Conservation (phyloP, 352 stramenopile genomes). For the Pythium folliculosum region DNA sequence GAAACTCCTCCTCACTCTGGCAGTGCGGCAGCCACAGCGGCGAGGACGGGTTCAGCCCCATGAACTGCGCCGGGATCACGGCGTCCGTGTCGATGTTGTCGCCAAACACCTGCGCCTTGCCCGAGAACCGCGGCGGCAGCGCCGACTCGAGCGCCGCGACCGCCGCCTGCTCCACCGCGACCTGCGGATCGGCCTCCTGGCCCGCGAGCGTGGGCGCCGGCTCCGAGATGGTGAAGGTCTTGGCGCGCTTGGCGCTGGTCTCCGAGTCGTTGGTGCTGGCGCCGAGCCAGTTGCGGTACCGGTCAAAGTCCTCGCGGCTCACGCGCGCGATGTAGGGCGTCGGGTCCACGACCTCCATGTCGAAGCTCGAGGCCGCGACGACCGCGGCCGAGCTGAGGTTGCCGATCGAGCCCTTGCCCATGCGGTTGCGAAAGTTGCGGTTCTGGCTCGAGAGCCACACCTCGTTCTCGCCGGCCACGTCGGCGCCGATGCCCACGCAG, state of each 20-base stretch:
- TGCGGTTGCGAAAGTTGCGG: conserved; percentile 86
- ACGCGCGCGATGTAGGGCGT: conserved; percentile 63
- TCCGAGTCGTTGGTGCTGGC: conserved; percentile 24
- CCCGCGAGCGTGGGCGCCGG: conserved; percentile 47
- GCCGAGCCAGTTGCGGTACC: conserved; percentile 77
- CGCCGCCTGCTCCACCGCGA: conserved; percentile 56
- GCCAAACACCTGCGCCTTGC: conserved; percentile 72
- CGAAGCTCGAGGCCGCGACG: conserved; percentile 77
- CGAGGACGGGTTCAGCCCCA: conserved; percentile 79
- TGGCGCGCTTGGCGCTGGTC: conserved; percentile 17
- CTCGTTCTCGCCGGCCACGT: conserved; percentile 70
- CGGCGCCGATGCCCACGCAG: conserved; percentile 79
- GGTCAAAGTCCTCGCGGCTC: conserved; percentile 73
- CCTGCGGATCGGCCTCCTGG: conserved; percentile 32
- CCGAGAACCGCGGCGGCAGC: conserved; percentile 56
- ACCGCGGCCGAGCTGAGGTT: conserved; percentile 70
- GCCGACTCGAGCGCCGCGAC: conserved; percentile 57
- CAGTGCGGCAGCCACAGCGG: conserved; percentile 79
- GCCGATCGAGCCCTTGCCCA: conserved; percentile 80
- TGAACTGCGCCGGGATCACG: conserved; percentile 82
- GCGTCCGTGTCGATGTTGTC: conserved; percentile 85
- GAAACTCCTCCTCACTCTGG: conserved; percentile 76
- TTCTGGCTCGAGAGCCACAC: conserved; percentile 86
- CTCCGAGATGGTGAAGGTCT: conserved; percentile 45
- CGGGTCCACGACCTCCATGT: conserved; percentile 76